Base-by-base conservation (phyloP, 2,329 filamentous ascomycete genomes). In the Aurifilum marmelostoma region DNA sequence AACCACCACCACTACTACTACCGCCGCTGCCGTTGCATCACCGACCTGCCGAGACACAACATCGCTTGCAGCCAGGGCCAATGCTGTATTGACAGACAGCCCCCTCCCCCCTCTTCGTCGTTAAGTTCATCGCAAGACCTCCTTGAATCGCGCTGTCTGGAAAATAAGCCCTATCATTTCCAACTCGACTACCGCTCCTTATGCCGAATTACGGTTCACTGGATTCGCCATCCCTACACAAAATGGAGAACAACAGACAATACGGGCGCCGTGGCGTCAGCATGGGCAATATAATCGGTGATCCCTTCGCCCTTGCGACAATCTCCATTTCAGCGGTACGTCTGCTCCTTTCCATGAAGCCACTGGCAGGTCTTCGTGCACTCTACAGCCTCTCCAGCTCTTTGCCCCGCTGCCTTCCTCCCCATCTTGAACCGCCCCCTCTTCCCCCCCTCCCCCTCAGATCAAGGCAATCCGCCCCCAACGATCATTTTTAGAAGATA, bases 221-320 rank as follows among this genome's bases (percentile, higher is more conserved):
- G 71, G 84, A 87, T 78, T 92, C 91, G 76, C 91, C 91, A 76
- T 94, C 92, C 74, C 83, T 93, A 77, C 85, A 83, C 81, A 94
- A 93, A 89, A 93, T 93, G 91, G 91, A 94, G 84, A 85, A 88
- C 79, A 87, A 87, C 73, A 85, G 88, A 72, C 80, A 82, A 74
- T 87, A 89, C 77, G 83, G 84, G 77, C 84, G 86, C 77, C 84
- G 79, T 77, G 83, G 83, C 75, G 90, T 97, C 80, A 91, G 88
- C 80, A 81, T 94, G 80, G 92, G 92, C 78, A 97, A 97, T 81
- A 94, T 99, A 75, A 86, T 97, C 71, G 96, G 96, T 75, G 95
- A 99, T 82, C 96, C 96, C 7, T 98, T 99, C 81, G 94, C 95
- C 70, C 87, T 99, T 71, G 94, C 94, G 67, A 98, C 96, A 47